Conservation (phyloP, 352 stramenopile genomes). For the Phytophthora rubi region DNA sequence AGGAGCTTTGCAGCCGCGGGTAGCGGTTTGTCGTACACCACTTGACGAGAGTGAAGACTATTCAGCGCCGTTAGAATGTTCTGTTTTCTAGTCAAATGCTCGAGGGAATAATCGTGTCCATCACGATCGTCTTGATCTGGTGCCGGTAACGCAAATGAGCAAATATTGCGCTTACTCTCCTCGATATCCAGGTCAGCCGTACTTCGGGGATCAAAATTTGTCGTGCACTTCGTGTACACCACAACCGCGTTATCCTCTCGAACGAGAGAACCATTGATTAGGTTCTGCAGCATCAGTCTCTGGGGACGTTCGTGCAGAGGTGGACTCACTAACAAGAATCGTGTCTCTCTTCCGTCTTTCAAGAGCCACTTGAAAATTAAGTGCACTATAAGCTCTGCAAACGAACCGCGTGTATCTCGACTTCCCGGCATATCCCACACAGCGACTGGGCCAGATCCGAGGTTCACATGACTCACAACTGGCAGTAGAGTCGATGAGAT, state of each 20-base stretch:
- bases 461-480: conserved; percentile 1
- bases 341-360: conserved; percentile 4
- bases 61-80: conserved; percentile 4
- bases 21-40: conserved; percentile 4
- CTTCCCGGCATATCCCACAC: conserved; percentile 36
- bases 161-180: conserved; percentile 11
- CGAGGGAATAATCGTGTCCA: conserved; percentile 17
- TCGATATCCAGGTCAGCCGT: conserved; percentile 24
- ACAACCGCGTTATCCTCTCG: conserved; percentile 21
- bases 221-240: conserved; percentile 29
- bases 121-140: neutral
- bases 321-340: conserved; percentile 26
- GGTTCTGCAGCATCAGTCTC: neutral
- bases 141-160: conserved; percentile 14
- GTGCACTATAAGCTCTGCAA: conserved; percentile 25
- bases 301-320: conserved; percentile 27
- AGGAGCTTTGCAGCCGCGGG: conserved; percentile 12
- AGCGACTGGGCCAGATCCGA: neutral
- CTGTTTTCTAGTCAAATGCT: neutral
- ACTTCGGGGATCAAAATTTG: conserved; percentile 20
- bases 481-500: conserved; percentile 19
- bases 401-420: conserved; percentile 27
- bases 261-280: conserved; percentile 29
- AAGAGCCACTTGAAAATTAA: conserved; percentile 28
- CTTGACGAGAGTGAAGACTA: neutral